Conservation (phyloP, 2,329 filamentous ascomycete species). For the Hyphodiscus sp. region DNA sequence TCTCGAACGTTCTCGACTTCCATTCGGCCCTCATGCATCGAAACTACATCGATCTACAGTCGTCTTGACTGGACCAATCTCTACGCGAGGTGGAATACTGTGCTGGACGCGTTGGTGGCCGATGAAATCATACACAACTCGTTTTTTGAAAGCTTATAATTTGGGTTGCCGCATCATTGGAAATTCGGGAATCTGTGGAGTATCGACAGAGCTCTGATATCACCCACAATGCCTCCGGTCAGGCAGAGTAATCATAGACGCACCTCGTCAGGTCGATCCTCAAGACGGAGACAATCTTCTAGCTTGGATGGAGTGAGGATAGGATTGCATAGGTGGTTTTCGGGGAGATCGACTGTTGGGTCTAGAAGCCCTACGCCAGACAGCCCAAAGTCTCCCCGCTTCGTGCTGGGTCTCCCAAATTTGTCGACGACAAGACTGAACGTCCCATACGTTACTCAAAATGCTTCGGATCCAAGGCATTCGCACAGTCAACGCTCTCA, state of each 20-base stretch:
- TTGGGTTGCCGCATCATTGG: conserved; percentile 3
- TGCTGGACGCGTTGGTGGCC: conserved; percentile 19
- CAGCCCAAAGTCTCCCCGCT: conserved; percentile 43
- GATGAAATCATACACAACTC: conserved; percentile 10
- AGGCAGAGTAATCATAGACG: conserved; percentile 11
- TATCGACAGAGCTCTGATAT: conserved; percentile 5
- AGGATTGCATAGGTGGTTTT: conserved; percentile 23
- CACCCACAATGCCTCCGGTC: conserved; percentile 18
- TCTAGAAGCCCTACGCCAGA: conserved; percentile 15
- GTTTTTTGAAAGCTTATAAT: conserved; percentile 9
- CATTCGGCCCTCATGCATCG: conserved; percentile 23
- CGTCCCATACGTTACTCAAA: conserved; percentile 36
- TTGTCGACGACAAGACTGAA: conserved; percentile 37
- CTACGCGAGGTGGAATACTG: conserved; percentile 7
- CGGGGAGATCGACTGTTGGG: conserved; percentile 23
- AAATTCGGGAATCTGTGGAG: conserved; percentile 9
- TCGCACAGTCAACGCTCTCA: conserved; percentile 29
- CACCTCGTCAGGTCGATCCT: conserved; percentile 9
- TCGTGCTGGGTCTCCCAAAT: conserved; percentile 33
- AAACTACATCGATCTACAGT: conserved; percentile 14
- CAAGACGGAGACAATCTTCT: conserved; percentile 11
- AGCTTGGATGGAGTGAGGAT: conserved; percentile 20
- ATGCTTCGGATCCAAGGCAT: conserved; percentile 29
- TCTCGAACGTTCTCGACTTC: conserved; percentile 6
- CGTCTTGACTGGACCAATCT: conserved; percentile 21